Base-by-base conservation (phyloP, 2,329 filamentous ascomycete genomes). In the Botrytis tulipae region DNA sequence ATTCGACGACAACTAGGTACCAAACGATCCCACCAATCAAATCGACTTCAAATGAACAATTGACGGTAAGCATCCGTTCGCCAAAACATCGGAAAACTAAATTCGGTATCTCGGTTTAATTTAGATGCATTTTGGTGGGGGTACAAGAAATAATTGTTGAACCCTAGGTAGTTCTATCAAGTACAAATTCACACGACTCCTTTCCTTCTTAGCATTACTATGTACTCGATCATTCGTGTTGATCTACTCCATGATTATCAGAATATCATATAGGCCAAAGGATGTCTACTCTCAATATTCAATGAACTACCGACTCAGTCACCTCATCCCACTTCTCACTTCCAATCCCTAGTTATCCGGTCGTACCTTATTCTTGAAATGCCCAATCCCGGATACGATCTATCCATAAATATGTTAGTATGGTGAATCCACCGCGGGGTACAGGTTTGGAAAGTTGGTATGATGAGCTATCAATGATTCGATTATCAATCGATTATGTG, bases 381-480 rank as follows among this genome's bases (percentile, higher is more conserved):
- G 46, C 14, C 69, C 59, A 44, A 71, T 54, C 35, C 69, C 69
- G 69, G 59, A 63, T 25, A 37, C 32, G 57, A 35, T 61, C 68
- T 70, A 37, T 70, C 63, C 63, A 67, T 37, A 66, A 66, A n/a
- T n/a, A 37, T 66, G 12, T 51, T 66, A 37, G 29, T n/a, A 29
- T 67, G 25, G 63, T 20, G 46, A 67, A 67, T 54, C 46, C 42
- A 62, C 29, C 68, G 68, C 57, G 57, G 68, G 68, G 68, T 71
- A 71, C 69, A 46, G 29, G 44, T 66, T 57, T 48, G 42, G 60
- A 16, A 29, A 42, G 60, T 70, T 32, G 18, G 22, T 20, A 70
- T 32, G 35, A 48, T 54, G 69, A 66, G 70, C 70, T 57, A 22
- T 66, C 44, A 35, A 44, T 57, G 60, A 62, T 71, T 48, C 9